Evolutionary conservation across 1,284 basidiomycete genomes (phyloP).

Genomic region (Exsudoporus floridanus): DNA sequence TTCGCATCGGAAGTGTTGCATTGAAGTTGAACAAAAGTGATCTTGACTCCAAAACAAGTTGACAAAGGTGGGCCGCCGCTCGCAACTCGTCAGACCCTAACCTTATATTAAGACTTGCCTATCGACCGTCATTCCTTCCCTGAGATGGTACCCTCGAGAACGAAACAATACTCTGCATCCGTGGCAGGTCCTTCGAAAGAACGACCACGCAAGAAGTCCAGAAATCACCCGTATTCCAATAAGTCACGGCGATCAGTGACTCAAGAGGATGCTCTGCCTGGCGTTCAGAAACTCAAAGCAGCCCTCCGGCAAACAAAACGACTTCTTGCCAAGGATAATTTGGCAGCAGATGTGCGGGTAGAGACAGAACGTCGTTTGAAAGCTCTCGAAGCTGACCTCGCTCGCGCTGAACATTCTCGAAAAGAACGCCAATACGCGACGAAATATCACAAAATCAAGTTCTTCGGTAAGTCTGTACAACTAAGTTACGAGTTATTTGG

Average conservation of each 20-base stretch:
- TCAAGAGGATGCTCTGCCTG: constrained; percentile 41
- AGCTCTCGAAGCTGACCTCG: constrained; percentile 74
- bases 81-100: constrained; percentile 27
- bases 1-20: constrained; percentile 24
- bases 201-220: constrained; percentile 17
- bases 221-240: constrained; percentile 19
- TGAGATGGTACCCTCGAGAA: constrained; percentile 21
- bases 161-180: constrained; percentile 3
- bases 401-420: constrained; percentile 52
- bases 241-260: constrained; percentile 21
- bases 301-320: constrained; percentile 75
- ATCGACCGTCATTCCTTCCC: background rate
- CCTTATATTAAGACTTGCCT: constrained; percentile 19
- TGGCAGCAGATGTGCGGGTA: constrained; percentile 77
- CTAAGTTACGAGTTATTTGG: background rate
- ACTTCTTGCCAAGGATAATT: constrained; percentile 76
- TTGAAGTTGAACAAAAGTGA: background rate
- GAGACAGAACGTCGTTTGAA: constrained; percentile 75
- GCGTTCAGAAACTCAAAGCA: constrained; percentile 79
- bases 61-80: too few relatives aligned
- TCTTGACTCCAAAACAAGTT: background rate
- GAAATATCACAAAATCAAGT: constrained; percentile 84
- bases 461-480: constrained; percentile 66
- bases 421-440: constrained; percentile 73
- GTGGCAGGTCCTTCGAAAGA: constrained; percentile 15